phyloP scores from a whole-genome alignment of 306 rosid genomes.

The Adenanthera pavonina region DNA sequence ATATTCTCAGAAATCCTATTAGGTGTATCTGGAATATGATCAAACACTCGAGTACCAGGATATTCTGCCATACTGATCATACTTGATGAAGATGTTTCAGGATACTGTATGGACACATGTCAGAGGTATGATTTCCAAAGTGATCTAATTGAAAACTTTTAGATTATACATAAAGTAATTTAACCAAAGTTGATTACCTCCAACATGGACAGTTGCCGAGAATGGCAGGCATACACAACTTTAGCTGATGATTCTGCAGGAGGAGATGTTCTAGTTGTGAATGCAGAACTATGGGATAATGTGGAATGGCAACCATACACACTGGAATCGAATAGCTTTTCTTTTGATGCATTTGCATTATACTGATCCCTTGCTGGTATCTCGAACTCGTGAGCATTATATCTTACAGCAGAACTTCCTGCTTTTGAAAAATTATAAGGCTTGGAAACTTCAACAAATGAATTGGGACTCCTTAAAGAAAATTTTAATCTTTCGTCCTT shows the following conservation, averaged over 20 bases:
- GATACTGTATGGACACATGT: slow-evolving; percentile 55
- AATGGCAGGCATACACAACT: slow-evolving; percentile 71
- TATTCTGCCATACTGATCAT: slow-evolving; percentile 86
- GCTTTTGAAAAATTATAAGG: slow-evolving; percentile 44
- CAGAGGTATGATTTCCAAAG: not conserved
- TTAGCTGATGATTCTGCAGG: slow-evolving; percentile 54
- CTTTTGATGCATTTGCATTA: slow-evolving; percentile 51
- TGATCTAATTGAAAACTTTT: not conserved
- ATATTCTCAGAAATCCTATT: slow-evolving; percentile 87
- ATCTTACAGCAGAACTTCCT: slow-evolving; percentile 56
- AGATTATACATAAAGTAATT: not conserved
- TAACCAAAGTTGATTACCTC: slow-evolving; percentile 59
- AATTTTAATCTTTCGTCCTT: slow-evolving; percentile 55
- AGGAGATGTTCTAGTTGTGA: slow-evolving; percentile 54
- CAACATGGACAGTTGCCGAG: slow-evolving; percentile 84
- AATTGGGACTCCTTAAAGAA: slow-evolving; percentile 53
- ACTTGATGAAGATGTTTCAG: slow-evolving; percentile 65
- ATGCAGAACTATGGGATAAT: slow-evolving; percentile 63
- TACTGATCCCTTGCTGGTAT: slow-evolving; percentile 43
- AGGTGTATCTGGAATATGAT: slow-evolving; percentile 79
- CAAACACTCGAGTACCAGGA: slow-evolving; percentile 72
- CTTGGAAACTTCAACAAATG: slow-evolving; percentile 44
- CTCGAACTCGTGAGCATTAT: slow-evolving; percentile 46
- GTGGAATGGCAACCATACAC: slow-evolving; percentile 83
- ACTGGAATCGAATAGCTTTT: slow-evolving; percentile 57